phyloP scores from a whole-genome alignment of 805 yeast genomes.

The Blastobotrys parvus region DNA sequence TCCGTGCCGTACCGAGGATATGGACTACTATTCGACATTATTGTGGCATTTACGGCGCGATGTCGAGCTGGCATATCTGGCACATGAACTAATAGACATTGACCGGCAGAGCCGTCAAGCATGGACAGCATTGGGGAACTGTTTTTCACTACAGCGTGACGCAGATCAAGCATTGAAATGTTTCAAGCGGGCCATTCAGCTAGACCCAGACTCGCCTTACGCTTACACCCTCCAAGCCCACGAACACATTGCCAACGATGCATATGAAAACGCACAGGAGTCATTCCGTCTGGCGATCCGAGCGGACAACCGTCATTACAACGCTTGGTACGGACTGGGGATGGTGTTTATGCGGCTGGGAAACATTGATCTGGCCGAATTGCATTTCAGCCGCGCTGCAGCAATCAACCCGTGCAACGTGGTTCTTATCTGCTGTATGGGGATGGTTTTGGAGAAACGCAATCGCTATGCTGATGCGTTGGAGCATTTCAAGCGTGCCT shows the following conservation, averaged over 20 bases:
- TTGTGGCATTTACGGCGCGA: conserved; percentile 89
- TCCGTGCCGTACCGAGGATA: conserved; percentile 72
- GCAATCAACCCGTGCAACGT: conserved; percentile 86
- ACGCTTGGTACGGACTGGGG: conserved; percentile 93
- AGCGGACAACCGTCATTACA: conserved; percentile 76
- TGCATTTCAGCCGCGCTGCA: conserved; percentile 79
- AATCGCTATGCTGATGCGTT: conserved; percentile 65
- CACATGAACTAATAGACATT: conserved; percentile 68
- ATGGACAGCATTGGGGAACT: conserved; percentile 89
- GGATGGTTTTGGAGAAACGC: conserved; percentile 80
- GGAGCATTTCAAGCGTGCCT: conserved; percentile 73
- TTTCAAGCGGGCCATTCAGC: conserved; percentile 66
- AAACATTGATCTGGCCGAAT: conserved; percentile 72
- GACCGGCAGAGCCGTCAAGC: conserved; percentile 66
- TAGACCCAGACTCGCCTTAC: conserved; percentile 67
- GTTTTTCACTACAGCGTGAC: conserved; percentile 74
- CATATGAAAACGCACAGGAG: conserved; percentile 79
- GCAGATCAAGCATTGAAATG: conserved; percentile 86
- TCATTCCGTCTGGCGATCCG: conserved; percentile 72
- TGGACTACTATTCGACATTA: conserved; percentile 86
- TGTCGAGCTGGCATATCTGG: conserved; percentile 66
- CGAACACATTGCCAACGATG: conserved; percentile 80
- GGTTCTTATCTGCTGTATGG: conserved; percentile 84
- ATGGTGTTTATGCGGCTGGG: conserved; percentile 87
- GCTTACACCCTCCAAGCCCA: conserved; percentile 93